phyloP scores from a whole-genome alignment of 2,329 filamentous ascomycete genomes.

The Pleoardoris graminearum region DNA sequence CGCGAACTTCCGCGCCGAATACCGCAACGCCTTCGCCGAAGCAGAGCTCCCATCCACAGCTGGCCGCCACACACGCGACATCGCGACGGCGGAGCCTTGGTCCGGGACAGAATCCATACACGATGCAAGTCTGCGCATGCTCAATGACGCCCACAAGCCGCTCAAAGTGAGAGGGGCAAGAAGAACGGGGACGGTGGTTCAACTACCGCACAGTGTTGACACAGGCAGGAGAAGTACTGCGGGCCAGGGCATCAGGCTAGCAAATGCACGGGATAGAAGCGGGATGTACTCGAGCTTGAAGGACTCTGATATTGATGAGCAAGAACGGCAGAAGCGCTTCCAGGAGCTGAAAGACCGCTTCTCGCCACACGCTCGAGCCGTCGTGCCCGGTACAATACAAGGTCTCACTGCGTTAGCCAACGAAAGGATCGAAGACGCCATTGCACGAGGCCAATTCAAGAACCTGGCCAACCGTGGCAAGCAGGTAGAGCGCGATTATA shows the following conservation, averaged over 20 bases:
- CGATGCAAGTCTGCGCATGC: slow-evolving; percentile 81
- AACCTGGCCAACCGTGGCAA: slow-evolving; percentile 73
- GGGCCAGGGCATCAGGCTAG: slow-evolving; percentile 50
- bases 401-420: slow-evolving; percentile 85
- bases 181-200: slow-evolving; percentile 24
- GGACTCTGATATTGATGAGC: slow-evolving; percentile 63
- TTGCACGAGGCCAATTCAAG: slow-evolving; percentile 85
- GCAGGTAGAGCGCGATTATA: slow-evolving; percentile 77
- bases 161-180: slow-evolving; percentile 27
- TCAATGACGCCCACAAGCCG: slow-evolving; percentile 64
- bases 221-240: slow-evolving; percentile 46
- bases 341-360: slow-evolving; percentile 82
- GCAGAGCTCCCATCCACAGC: slow-evolving; percentile 62
- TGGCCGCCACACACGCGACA: slow-evolving; percentile 68
- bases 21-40: slow-evolving; percentile 59
- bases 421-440: slow-evolving; percentile 90
- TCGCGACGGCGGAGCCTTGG: slow-evolving; percentile 74
- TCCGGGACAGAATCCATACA: slow-evolving; percentile 72
- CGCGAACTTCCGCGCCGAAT: slow-evolving; percentile 58
- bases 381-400: slow-evolving; percentile 77
- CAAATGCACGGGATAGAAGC: slow-evolving; percentile 62
- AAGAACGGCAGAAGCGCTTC: slow-evolving; percentile 72
- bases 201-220: slow-evolving; percentile 34
- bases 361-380: slow-evolving; percentile 67
- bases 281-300: slow-evolving; percentile 59